Base-by-base conservation (phyloP, 306 rosid species). In the Mimosa bimucronata region DNA sequence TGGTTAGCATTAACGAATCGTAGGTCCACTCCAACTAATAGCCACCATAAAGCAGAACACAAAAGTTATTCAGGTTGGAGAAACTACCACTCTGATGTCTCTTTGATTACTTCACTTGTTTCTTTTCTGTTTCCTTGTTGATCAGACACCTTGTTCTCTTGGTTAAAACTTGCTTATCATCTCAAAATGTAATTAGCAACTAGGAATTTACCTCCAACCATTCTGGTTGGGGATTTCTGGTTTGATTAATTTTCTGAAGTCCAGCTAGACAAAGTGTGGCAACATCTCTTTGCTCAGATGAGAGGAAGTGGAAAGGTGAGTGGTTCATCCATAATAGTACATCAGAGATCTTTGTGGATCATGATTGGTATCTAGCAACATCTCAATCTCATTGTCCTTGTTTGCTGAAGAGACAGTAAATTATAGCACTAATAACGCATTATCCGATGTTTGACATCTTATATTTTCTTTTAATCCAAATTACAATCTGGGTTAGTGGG, bases 1-100 rank as follows among this genome's bases (percentile, higher is more conserved):
- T 77, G 76, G 80, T 77, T 71, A 71, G 84, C 83, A 78, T 76
- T 83, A 46, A 81, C 23, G 77, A 46, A 67, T 60, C 66, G 85
- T 87, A 79, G 90, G 92, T 53, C 77, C 80, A 38, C 46, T 88
- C 83, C 91, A 88, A 87, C 91, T 85, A 87, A 42, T 74, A 9
- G 77, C 45, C 71, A 42, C 66, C 52, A 73, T 66, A 62, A 75
- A 82, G 76, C 82, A 66, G 55, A 77, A 76, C 80, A 78, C 66
- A 74, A 29, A 73, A 73, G 72, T 10, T 66, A 40, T 34, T 75
- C 18, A 21, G 71, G 72, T 62, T 58, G 82, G 44, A 80, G 83
- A 77, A 82, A 68, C 81, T 40, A n/a, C 61, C 80, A 31, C 78
- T 85, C 83, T 67, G 5, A 58, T 73, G 80, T 76, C 81, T 76